phyloP scores from a whole-genome alignment of 2,329 filamentous ascomycete species.

The Orbilia blumenaviensis region DNA sequence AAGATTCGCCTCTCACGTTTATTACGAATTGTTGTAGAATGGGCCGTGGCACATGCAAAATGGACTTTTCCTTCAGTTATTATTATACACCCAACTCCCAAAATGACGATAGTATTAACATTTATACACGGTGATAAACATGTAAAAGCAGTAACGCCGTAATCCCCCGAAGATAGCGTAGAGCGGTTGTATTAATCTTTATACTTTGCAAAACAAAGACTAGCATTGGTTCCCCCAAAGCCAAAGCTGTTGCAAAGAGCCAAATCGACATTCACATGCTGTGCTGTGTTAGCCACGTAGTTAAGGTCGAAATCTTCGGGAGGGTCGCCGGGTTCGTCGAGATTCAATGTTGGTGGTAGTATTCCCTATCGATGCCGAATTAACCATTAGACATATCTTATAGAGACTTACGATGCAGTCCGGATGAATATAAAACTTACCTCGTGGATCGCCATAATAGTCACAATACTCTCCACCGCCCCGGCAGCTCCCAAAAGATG shows the following conservation, averaged over 20 bases:
- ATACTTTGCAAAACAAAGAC: conserved; percentile 75
- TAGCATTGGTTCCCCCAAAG: conserved; percentile 96
- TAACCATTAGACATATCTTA: not conserved
- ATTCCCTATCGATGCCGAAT: conserved; percentile 68
- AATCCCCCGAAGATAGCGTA: not conserved
- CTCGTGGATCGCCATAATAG: conserved; percentile 79
- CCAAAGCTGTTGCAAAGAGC: conserved; percentile 95
- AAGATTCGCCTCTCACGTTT: not conserved
- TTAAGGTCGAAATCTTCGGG: conserved; percentile 78
- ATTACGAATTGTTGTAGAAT: not conserved
- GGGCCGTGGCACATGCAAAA: not conserved
- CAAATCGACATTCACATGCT: conserved; percentile 75
- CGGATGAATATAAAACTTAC: no score
- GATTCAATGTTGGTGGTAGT: conserved; percentile 86
- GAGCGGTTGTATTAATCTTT: not conserved
- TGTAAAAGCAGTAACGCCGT: not conserved
- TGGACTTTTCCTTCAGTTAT: not conserved
- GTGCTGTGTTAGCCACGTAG: conserved; percentile 77
- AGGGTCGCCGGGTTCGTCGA: conserved; percentile 69
- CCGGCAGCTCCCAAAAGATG: conserved; percentile 92
- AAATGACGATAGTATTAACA: not conserved
- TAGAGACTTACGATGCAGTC: no score
- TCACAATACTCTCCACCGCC: conserved; percentile 87
- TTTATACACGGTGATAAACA: not conserved
- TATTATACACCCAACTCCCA: not conserved